Evolutionary conservation across 78 protist species (phyloP).

Genomic region (Pelomyxa schiedti): DNA sequence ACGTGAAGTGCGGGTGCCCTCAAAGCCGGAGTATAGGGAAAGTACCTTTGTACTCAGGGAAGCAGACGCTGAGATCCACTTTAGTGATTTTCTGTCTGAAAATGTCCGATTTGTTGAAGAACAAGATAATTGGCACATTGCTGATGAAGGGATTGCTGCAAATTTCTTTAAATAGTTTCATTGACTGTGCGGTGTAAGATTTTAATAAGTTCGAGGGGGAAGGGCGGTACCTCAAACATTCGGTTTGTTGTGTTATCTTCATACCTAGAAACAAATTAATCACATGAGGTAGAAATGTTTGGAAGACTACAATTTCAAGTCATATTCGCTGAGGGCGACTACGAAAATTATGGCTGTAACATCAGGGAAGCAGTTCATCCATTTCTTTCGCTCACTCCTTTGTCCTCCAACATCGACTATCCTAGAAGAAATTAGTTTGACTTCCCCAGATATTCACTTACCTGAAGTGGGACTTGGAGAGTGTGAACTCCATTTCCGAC

Average conservation of each 20-base stretch:
- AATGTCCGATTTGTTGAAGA: slow-evolving; percentile 62
- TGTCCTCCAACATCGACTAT: slow-evolving; percentile 87
- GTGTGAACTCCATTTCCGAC: slow-evolving; percentile 48
- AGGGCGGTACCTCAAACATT: slow-evolving; percentile 33
- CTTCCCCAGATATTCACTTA: neutral
- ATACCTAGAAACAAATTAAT: neutral
- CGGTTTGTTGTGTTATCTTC: slow-evolving; percentile 55
- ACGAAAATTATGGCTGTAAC: slow-evolving; percentile 72
- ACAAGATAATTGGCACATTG: slow-evolving; percentile 43
- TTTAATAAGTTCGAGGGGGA: too few species aligned
- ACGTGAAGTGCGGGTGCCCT: too few species aligned
- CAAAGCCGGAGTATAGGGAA: too few species aligned
- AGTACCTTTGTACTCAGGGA: slow-evolving; percentile 32
- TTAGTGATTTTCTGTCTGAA: slow-evolving; percentile 54
- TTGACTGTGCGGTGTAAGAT: too few species aligned
- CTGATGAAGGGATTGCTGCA: slow-evolving; percentile 40
- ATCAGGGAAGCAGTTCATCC: slow-evolving; percentile 80
- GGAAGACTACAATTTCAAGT: slow-evolving; percentile 39
- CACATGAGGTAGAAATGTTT: neutral
- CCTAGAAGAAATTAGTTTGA: neutral
- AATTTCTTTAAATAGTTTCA: slow-evolving; percentile 43
- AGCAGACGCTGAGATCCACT: slow-evolving; percentile 16
- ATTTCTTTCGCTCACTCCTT: slow-evolving; percentile 76
- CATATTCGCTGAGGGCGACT: slow-evolving; percentile 54
- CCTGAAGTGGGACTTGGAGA: slow-evolving; percentile 35